phyloP scores from a whole-genome alignment of 257 asterid species.

The Primulina huaijiensis region DNA sequence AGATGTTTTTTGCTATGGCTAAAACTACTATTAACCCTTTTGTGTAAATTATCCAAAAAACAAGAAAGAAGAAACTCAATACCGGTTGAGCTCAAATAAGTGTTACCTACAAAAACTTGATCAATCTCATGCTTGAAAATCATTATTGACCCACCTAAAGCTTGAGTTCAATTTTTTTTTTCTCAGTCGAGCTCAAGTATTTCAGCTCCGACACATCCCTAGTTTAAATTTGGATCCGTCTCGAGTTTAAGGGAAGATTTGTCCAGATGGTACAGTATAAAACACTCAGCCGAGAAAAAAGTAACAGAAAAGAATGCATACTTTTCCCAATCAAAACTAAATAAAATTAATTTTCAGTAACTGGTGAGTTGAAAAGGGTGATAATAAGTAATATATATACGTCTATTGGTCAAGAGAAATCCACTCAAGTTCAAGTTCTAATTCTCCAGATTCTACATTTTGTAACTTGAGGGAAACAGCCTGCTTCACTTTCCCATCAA shows the following conservation, averaged over 20 bases:
- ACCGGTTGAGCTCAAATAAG: not conserved
- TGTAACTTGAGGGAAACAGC: constrained; percentile 68
- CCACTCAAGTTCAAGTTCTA: constrained; percentile 89
- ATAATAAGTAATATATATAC: not conserved
- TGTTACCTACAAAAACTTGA: not conserved
- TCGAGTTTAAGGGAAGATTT: not conserved
- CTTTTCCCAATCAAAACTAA: not conserved
- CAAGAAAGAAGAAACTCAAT: not conserved
- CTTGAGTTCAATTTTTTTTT: no score
- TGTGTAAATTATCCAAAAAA: no score
- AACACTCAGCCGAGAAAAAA: not conserved
- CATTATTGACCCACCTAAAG: no score
- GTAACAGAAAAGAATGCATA: not conserved
- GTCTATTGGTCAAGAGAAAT: constrained; percentile 74
- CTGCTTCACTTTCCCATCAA: constrained; percentile 89
- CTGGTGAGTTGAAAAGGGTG: not conserved
- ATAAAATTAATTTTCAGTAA: no score
- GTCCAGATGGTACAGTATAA: not conserved
- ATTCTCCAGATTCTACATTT: constrained; percentile 90
- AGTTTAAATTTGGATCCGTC: not conserved
- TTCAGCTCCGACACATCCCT: not conserved
- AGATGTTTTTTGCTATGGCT: no score
- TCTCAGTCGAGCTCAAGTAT: not conserved
- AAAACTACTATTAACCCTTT: no score
- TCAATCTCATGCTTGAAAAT: not conserved